Evolutionary conservation across 495 filamentous ascomycete species (phyloP).

Genomic region (Aspergillus bridgeri): DNA sequence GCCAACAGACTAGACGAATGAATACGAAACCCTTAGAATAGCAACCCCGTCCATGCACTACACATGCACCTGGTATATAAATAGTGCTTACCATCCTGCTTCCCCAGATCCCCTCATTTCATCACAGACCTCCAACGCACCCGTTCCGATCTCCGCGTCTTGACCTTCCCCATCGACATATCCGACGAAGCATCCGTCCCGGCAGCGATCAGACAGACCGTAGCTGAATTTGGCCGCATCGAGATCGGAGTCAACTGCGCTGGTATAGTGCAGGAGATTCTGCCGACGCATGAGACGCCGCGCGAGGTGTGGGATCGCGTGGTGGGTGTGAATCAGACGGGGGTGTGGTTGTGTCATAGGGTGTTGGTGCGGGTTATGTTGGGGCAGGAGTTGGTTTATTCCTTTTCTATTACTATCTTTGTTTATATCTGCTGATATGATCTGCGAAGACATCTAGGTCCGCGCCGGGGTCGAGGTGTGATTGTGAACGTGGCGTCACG

Average conservation of each 20-base stretch:
- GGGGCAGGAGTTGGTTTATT: constrained; percentile 35
- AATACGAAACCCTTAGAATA: too few species aligned
- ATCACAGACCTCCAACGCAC: constrained; percentile 9
- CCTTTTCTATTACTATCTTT: not conserved
- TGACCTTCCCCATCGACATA: constrained; percentile 19
- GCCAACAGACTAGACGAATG: too few species aligned
- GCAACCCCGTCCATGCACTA: too few species aligned
- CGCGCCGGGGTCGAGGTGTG: constrained; percentile 23
- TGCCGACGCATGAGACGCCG: constrained; percentile 28
- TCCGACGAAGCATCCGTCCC: constrained; percentile 22
- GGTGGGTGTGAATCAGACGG: constrained; percentile 44
- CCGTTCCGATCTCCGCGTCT: constrained; percentile 12
- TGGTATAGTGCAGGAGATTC: constrained; percentile 25
- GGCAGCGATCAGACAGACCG: constrained; percentile 14
- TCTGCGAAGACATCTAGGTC: constrained; percentile 12
- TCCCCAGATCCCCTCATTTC: not conserved
- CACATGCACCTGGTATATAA: not conserved
- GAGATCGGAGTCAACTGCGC: constrained; percentile 53
- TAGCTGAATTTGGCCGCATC: constrained; percentile 37
- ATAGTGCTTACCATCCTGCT: not conserved
- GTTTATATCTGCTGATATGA: not conserved
- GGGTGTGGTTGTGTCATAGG: constrained; percentile 46
- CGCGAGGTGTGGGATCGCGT: constrained; percentile 40
- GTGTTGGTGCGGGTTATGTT: constrained; percentile 49
- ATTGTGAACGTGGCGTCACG: constrained; percentile 31